Base-by-base conservation (phyloP, 106 monocot species). In the Dendrobium huoshanense region DNA sequence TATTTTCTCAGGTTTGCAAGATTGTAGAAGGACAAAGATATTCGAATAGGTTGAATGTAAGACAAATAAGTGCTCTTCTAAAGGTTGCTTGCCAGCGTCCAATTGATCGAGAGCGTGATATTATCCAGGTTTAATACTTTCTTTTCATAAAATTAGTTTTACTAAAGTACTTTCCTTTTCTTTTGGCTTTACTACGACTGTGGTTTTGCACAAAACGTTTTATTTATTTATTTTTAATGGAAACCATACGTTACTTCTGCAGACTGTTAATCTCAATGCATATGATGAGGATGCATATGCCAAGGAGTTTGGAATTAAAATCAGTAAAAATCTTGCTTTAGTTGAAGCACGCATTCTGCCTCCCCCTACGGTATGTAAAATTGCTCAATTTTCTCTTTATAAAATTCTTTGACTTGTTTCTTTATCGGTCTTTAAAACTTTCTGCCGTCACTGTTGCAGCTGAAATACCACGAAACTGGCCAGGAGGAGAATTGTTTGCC, bases 381-480 rank as follows among this genome's bases (percentile, higher is more conserved):
- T 55, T 27, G 15, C 73, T 4, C 37, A 6, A 65, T 58, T 9
- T 55, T 55, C 9, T 55, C 55, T 55, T 55, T 55, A 55, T 55
- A 37, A 55, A 15, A 55, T 55, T 11, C 55, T 55, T 15, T 55
- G 55, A 37, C 37, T 11, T 11, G 55, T 15, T 55, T 55, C 17
- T 17, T 55, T 55, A 9, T 8, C 55, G 55, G 55, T 55, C 55
- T 55, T 17, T 55, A 55, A 55, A 15, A 55, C 9, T 55, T 10
- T 55, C 55, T 15, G 55, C 17, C 17, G 3, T 55, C 55, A 55
- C 10, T 17, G 24, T 40, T 75, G 48, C 61, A 87, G 90, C 83
- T 90, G n/a, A 87, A 87, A 80, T 90, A 90, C 75, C 85, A 87
- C 78, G 90, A 90, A 29, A 80, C 83, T 70, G 90, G 90, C 18